Percentiles rank a stretch among this genome's conserved stretches.
Conservation (phyloP, 1,284 basidiomycete species). For the Cryptococcus sp. region DNA sequence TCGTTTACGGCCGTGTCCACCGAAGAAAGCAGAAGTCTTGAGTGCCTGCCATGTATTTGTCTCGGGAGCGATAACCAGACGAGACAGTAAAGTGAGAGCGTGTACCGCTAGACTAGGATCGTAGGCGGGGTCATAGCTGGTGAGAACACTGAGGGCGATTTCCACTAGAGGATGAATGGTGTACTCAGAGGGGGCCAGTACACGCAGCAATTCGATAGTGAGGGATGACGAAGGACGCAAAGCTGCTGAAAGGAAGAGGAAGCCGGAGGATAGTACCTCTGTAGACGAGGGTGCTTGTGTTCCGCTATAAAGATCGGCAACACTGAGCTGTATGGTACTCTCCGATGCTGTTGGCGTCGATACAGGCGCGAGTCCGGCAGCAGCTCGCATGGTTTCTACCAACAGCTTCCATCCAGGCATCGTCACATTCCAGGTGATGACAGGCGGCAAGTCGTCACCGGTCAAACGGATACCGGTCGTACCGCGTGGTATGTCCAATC, state of each 20-base stretch:
- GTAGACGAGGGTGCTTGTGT: slow-evolving; percentile 4
- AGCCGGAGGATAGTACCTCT: slow-evolving; percentile 23
- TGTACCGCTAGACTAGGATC: slow-evolving; percentile 15
- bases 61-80: slow-evolving; percentile 24
- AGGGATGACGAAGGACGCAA: slow-evolving; percentile 21
- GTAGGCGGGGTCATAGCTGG: slow-evolving; percentile 7
- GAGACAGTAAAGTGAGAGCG: slow-evolving; percentile 32
- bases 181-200: slow-evolving; percentile 1
- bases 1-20: slow-evolving; percentile 20
- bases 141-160: slow-evolving; percentile 23
- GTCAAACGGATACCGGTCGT: slow-evolving; percentile 24
- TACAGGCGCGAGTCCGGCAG: slow-evolving; percentile 14
- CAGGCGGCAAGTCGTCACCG: slow-evolving; percentile 5
- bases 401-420: slow-evolving; percentile 31
- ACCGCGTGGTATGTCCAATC: slow-evolving; percentile 21
- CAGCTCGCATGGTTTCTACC: slow-evolving; percentile 32
- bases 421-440: slow-evolving; percentile 23
- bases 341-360: not conserved
- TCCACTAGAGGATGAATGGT: slow-evolving; percentile 24
- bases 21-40: slow-evolving; percentile 37
- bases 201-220: slow-evolving; percentile 1
- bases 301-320: not conserved
- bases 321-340: not conserved
- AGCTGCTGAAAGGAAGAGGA: slow-evolving; percentile 26
- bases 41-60: slow-evolving; percentile 30